phyloP scores from a whole-genome alignment of 345 rosid genomes.

The Rhizophora mangle region DNA sequence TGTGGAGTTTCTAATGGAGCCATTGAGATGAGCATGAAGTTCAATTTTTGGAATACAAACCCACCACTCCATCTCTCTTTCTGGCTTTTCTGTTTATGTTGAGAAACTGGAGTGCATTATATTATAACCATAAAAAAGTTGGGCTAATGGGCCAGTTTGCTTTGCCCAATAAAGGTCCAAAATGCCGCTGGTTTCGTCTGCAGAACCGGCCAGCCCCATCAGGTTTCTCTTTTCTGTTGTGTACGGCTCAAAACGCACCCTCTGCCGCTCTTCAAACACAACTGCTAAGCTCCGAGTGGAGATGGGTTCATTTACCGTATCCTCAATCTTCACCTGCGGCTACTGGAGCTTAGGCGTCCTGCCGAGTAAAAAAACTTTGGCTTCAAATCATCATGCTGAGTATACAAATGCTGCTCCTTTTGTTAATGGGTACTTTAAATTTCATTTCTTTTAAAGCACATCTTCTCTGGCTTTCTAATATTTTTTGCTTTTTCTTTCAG shows the following conservation, averaged over 20 bases:
- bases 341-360: conserved; percentile 43
- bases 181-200: no score
- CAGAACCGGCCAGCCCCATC: no score
- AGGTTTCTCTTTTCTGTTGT: no score
- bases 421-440: conserved; percentile 42
- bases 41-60: conserved; percentile 77
- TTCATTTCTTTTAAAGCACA: not conserved
- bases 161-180: no score
- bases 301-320: conserved; percentile 35
- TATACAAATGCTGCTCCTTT: conserved; percentile 30
- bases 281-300: not conserved
- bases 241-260: no score
- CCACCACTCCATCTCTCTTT: conserved; percentile 44
- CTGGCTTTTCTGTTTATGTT: not conserved
- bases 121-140: no score
- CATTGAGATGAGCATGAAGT: conserved; percentile 98
- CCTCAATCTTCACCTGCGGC: conserved; percentile 41
- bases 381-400: conserved; percentile 35
- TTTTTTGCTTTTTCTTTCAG: not conserved
- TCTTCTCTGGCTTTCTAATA: not conserved
- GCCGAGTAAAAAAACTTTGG: conserved; percentile 27
- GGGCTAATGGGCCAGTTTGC: no score
- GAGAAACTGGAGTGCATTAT: not conserved
- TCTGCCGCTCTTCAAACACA: not conserved
- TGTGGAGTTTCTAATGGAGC: conserved; percentile 86